Evolutionary conservation across 2,329 filamentous ascomycete species (phyloP), one percentile per base, ranked within the genome.

Genomic region (Aureobasidium sp.): DNA sequence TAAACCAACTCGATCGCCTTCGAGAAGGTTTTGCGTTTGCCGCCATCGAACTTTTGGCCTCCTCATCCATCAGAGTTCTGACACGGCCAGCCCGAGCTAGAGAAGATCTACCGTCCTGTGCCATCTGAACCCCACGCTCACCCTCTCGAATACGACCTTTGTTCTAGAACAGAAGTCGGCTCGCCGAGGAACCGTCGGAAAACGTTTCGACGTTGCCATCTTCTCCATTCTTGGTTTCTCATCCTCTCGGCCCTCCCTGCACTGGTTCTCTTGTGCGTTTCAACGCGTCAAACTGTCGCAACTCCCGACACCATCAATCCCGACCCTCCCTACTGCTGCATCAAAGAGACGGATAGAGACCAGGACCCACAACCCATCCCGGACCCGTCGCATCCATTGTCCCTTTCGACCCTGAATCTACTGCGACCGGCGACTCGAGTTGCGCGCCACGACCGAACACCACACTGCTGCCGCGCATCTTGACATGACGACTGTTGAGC

Each of bases 401-500:
- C 11, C 53, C 25, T 25, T 30, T 3, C 21, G 21, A 45, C 39
- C 8, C 41, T 30, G n/a, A 36, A 3, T 25, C 29, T 9, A n/a
- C 16, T 57, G 53, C 53, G 41, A 29, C 53, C 11, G 29, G 29
- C 53, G 8, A 45, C 11, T 21, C 41, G 53, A 57, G 5, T 45
- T 34, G 53, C 15, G 53, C 39, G 16, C 53, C 11, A 44, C 53
- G 25, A 57, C 13, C 30, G 15, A 39, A 34, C 53, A 6, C 4
- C 37, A 6, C 29, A n/a, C 21, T 42, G 50, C 29, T 36, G 41
- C 39, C 16, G 54, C 54, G 54, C 54, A 48, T 49, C 36, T 59
- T 59, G 57, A 49, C 57, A 59, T 59, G 57, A 59, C 57, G 57
- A 59, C 57, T 59, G 27, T 59, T 50, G 57, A 59, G 57, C 57